A percentile compares a stretch with the other conserved stretches of the same genome.
These are phyloP conservation scores for Spencermartinsiella europaea DNA, from an alignment of 805 yeast genomes.

Conservation along the genomic window DNA sequence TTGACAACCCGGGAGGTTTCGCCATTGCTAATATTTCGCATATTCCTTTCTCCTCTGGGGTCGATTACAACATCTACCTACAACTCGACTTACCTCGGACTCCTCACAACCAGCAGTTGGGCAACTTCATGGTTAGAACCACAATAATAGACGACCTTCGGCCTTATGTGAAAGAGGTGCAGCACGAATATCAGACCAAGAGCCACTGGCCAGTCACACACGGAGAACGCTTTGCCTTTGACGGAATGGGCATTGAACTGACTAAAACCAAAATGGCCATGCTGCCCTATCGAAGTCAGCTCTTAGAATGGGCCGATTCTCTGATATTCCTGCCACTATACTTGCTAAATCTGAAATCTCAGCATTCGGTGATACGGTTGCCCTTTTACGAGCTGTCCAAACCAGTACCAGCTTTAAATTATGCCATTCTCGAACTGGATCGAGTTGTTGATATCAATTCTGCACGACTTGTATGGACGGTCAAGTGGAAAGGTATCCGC, in stretches of 20 bases:
- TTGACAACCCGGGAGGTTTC: constrained; percentile 13
- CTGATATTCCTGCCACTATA: constrained; percentile 28
- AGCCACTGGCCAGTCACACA: constrained; percentile 17
- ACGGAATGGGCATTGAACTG: constrained; percentile 7
- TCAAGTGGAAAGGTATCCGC: constrained; percentile 30
- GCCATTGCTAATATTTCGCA: constrained; percentile 14
- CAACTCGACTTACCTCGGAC: constrained; percentile 29
- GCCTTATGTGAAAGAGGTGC: constrained; percentile 3
- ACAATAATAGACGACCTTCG: constrained; percentile 17
- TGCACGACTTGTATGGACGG: constrained; percentile 24
- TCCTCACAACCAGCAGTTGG: constrained; percentile 26
- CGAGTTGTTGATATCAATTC: constrained; percentile 22
- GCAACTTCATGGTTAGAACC: constrained; percentile 31
- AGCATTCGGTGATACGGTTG: constrained; percentile 23
- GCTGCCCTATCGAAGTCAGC: constrained; percentile 27
- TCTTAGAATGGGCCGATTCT: constrained; percentile 27
- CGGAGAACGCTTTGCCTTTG: constrained; percentile 13
- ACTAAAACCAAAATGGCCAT: constrained; percentile 26
- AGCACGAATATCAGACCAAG: constrained; percentile 6
- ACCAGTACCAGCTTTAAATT: constrained; percentile 11
- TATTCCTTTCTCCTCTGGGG: constrained; percentile 17
- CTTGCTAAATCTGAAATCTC: constrained; percentile 24
- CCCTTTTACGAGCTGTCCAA: constrained; percentile 22
- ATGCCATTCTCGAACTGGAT: constrained; percentile 24
- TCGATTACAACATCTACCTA: constrained; percentile 27